Base-by-base conservation (phyloP, 2,329 filamentous ascomycete genomes). In the Chrysoporthe puriensis region DNA sequence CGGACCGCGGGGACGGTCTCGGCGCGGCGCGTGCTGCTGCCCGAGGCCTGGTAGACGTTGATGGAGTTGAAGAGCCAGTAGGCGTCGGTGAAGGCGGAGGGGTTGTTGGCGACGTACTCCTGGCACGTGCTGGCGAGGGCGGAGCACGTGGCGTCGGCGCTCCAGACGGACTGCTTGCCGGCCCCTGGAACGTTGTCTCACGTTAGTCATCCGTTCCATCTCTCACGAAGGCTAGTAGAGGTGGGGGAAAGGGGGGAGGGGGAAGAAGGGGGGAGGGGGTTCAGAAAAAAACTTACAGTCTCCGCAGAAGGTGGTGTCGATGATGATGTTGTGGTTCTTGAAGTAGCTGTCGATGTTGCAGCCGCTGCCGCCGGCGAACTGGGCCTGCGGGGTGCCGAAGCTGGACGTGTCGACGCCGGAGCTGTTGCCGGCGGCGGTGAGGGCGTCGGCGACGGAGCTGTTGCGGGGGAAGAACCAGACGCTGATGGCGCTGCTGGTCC, bases 391-490 rank as follows among this genome's bases (percentile, higher is more conserved):
- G 0, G 77, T 80, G 14, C 88, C 90, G 90, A 94, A 97, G n/a
- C 74, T 78, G 2, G 80, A 76, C 0, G 93, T 91, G 71, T 92
- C 80, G 0, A 93, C 92, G 5, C 84, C 86, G 21, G 82, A 77
- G 69, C 93, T 87, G 1, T 77, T 77, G 54, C 67, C 74, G 0
- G 90, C 88, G 71, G 91, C 83, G 13, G 62, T 32, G 18, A 77
- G 71, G 3, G 76, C 76, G 13, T 61, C 62, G 42, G 72, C 73
- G 46, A 66, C 36, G 42, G 70, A 40, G 63, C 67, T 76, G 70
- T 77, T 78, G 69, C 92, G 90, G 0, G 89, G 83, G 79, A 97
- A 97, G 84, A 93, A 95, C 87, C 89, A 97, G 71, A 97, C 84
- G 52, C 85, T 85, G 77, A 98, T 96, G 70, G 83, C 83, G 0